Percentiles rank a stretch among this genome's conserved stretches.
Conservation (phyloP, 805 yeast species). For the Myxozyma mucilagina region DNA sequence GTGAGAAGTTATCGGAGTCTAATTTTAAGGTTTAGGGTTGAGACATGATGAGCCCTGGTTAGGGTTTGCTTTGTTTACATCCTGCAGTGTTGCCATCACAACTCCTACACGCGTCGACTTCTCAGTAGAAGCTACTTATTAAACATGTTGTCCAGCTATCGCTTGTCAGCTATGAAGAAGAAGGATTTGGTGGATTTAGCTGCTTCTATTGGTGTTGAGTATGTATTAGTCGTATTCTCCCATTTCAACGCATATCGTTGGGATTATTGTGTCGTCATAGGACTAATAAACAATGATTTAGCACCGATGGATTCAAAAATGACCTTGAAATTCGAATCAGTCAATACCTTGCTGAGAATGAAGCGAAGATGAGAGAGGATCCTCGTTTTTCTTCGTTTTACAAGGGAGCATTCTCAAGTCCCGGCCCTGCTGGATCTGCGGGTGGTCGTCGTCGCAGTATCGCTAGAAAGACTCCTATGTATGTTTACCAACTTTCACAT, state of each 20-base stretch:
- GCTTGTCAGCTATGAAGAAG: constrained; percentile 44
- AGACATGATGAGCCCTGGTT: neutral
- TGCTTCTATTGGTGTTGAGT: constrained; percentile 42
- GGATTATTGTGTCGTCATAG: neutral
- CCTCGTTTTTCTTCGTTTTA: constrained; percentile 32
- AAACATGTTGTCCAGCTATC: constrained; percentile 10
- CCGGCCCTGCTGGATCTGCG: constrained; percentile 3
- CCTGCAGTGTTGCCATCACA: neutral
- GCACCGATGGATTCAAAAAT: constrained; percentile 37
- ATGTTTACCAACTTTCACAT: neutral
- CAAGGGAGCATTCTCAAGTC: constrained; percentile 6
- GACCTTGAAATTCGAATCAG: constrained; percentile 39
- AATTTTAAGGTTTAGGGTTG: neutral
- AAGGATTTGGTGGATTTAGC: constrained; percentile 44
- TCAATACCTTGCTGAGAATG: constrained; percentile 28
- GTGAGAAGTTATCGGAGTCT: neutral
- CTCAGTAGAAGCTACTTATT: neutral
- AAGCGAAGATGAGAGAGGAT: constrained; percentile 26
- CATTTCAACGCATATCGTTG: neutral
- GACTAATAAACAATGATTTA: neutral
- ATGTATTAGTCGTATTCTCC: constrained; percentile 18
- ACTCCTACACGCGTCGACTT: neutral
- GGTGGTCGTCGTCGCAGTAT: constrained; percentile 20
- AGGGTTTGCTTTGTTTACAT: neutral
- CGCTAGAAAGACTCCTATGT: constrained; percentile 1